A percentile compares a stretch with the other conserved stretches of the same genome.
phyloP scores from a whole-genome alignment of 768 basidiomycete species.

The Pleurotus sapidus region DNA sequence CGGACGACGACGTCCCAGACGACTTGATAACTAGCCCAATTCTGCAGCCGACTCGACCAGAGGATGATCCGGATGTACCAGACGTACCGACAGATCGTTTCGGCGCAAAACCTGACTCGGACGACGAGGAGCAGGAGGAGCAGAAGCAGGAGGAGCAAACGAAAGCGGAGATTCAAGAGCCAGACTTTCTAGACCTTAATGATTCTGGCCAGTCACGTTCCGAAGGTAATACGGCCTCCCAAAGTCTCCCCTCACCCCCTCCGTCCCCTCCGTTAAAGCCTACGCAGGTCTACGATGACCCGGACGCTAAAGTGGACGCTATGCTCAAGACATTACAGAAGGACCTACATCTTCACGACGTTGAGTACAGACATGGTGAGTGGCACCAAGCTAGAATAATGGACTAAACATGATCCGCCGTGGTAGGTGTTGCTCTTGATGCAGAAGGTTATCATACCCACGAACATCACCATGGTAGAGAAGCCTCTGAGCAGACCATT shows the following conservation, averaged over 20 bases:
- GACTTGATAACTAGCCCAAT: slow-evolving; percentile 94
- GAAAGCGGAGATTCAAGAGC: slow-evolving; percentile 40
- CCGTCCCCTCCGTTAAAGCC: not conserved
- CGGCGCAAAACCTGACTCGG: slow-evolving; percentile 33
- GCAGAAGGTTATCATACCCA: slow-evolving; percentile 76
- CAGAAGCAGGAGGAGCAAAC: slow-evolving; percentile 11
- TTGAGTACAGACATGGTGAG: slow-evolving; percentile 61
- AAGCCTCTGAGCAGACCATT: slow-evolving; percentile 39
- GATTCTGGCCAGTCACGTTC: slow-evolving; percentile 26
- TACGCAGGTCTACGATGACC: slow-evolving; percentile 30
- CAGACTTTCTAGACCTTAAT: slow-evolving; percentile 85
- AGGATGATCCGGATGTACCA: slow-evolving; percentile 26
- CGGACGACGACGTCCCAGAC: slow-evolving; percentile 83
- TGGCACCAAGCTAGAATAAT: not conserved
- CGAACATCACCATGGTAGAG: slow-evolving; percentile 41
- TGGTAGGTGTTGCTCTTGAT: slow-evolving; percentile 74
- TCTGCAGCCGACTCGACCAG: slow-evolving; percentile 60
- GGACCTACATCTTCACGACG: slow-evolving; percentile 46
- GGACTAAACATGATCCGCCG: not conserved
- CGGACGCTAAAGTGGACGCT: slow-evolving; percentile 47
- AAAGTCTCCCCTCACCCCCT: slow-evolving; percentile 18
- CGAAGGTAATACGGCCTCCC: not conserved
- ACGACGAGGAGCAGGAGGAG: slow-evolving; percentile 18
- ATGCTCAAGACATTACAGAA: slow-evolving; percentile 40
- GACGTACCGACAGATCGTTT: slow-evolving; percentile 34